Base-by-base conservation (phyloP, 179 eudicot species). In the Camellia oleifera region DNA sequence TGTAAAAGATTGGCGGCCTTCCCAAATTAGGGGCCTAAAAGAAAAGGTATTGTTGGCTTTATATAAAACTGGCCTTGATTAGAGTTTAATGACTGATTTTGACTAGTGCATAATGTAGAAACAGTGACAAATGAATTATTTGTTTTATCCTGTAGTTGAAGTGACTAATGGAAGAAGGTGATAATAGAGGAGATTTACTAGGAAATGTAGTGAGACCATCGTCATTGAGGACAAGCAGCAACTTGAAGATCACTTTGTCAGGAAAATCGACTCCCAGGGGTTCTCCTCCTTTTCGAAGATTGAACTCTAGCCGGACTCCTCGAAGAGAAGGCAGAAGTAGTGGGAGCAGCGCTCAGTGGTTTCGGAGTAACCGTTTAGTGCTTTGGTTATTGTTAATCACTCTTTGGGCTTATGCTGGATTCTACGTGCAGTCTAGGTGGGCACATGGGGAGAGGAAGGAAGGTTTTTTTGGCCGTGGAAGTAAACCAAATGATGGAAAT, bases 331-430 rank as follows among this genome's bases (percentile, higher is more conserved):
- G 89, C 23, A 88, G 89, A 77, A 79, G 77, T 74, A 46, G 77
- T 79, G 88, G 66, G 14, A 73, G 83, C 75, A 68, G 76, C 72
- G 80, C 82, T 78, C 91, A 88, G 79, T 94, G 92, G 87, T 91
- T 92, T 73, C 87, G 97, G 84, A 87, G 88, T 80, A 88, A 87
- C 84, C 89, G 92, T 65, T 73, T 96, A 76, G 90, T 92, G 72
- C 90, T 94, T 65, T 96, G 98, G 99, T 84, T 96, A 89, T 90
- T 96, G 87, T 81, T 96, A 86, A 94, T 96, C 77, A 96, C 99
- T 81, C 88, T 96, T 62, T 96, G 99, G 99, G 87, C 97, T 18
- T 96, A 96, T 86, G 98, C 90, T 71, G 99, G 94, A 71, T 96
- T 96, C 80, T 93, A 94, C 82, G 81, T 97, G 42, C 99, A 97